phyloP scores from a whole-genome alignment of 2,329 filamentous ascomycete species.

The Sarocladium oryzae region DNA sequence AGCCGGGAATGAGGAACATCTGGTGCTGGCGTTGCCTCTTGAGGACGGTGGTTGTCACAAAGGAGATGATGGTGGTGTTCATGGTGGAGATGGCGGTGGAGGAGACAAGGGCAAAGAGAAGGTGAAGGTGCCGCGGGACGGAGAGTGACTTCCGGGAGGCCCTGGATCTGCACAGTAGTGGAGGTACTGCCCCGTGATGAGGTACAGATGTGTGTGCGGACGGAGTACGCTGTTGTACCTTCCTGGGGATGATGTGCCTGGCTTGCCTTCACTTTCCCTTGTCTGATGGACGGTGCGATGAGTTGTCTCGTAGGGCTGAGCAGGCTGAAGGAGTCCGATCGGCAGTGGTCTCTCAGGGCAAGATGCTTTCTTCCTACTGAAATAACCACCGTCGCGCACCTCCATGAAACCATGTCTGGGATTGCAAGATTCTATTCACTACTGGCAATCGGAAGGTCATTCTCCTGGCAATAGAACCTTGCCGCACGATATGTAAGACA shows the following conservation, averaged over 20 bases:
- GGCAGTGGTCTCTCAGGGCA: too few relatives aligned
- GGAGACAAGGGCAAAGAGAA: not conserved
- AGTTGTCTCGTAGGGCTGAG: not conserved
- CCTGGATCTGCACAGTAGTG: not conserved
- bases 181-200: not conserved
- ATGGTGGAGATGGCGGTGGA: constrained; percentile 7
- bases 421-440: too few relatives aligned
- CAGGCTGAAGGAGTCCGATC: not conserved
- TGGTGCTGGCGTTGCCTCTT: not conserved
- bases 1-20: too few relatives aligned
- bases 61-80: not conserved
- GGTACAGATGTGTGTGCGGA: too few relatives aligned
- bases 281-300: not conserved
- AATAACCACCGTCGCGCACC: too few relatives aligned
- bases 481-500: not conserved
- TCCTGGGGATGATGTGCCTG: too few relatives aligned
- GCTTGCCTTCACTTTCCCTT: too few relatives aligned
- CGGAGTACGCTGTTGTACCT: too few relatives aligned
- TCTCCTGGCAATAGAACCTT: too few relatives aligned
- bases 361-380: too few relatives aligned
- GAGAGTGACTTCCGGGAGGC: not conserved
- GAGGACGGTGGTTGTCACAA: not conserved
- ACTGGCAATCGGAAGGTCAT: too few relatives aligned
- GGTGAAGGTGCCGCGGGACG: not conserved
- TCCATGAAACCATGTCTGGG: too few relatives aligned